Evolutionary conservation across 495 filamentous ascomycete genomes (phyloP).

Genomic region (Aspergillus olivimuriae): DNA sequence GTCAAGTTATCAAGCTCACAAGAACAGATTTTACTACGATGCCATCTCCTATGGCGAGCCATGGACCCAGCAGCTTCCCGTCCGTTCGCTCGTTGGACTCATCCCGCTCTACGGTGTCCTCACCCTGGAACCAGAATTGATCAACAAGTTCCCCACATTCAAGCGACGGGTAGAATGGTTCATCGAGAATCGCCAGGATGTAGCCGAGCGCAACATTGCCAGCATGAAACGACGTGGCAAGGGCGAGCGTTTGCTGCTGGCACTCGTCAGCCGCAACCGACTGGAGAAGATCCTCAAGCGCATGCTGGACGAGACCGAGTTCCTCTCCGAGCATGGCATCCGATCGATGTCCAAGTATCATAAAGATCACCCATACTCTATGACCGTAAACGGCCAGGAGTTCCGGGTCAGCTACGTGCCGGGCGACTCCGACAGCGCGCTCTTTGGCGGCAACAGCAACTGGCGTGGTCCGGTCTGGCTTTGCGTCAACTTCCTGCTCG

Average conservation of each 20-base stretch:
- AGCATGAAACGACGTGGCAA: slow-evolving; percentile 85
- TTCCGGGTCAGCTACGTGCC: slow-evolving; percentile 88
- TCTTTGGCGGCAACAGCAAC: slow-evolving; percentile 97
- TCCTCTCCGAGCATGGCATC: slow-evolving; percentile 84
- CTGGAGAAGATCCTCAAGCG: slow-evolving; percentile 77
- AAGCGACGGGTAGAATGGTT: slow-evolving; percentile 92
- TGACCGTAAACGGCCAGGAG: slow-evolving; percentile 89
- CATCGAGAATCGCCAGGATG: slow-evolving; percentile 73
- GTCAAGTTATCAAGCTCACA: slow-evolving; percentile 9
- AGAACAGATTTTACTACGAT: slow-evolving; percentile 82
- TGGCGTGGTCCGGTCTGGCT: slow-evolving; percentile 95
- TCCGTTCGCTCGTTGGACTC: slow-evolving; percentile 84
- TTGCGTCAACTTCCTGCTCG: slow-evolving; percentile 89
- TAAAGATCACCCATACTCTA: slow-evolving; percentile 81
- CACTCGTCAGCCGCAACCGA: slow-evolving; percentile 84
- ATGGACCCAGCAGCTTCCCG: slow-evolving; percentile 85
- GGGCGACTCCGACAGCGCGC: slow-evolving; percentile 85
- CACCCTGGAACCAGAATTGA: slow-evolving; percentile 86
- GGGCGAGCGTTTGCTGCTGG: slow-evolving; percentile 74
- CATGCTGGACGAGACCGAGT: slow-evolving; percentile 93
- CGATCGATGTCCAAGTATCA: slow-evolving; percentile 92
- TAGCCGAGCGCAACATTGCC: slow-evolving; percentile 87
- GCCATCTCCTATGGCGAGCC: slow-evolving; percentile 93
- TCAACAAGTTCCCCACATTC: slow-evolving; percentile 89
- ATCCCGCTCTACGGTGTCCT: slow-evolving; percentile 90